A percentile compares a stretch with the other conserved stretches of the same genome.
These are phyloP conservation scores for Hippophae rhamnoides DNA, from an alignment of 306 rosid species.

Conservation along the genomic window DNA sequence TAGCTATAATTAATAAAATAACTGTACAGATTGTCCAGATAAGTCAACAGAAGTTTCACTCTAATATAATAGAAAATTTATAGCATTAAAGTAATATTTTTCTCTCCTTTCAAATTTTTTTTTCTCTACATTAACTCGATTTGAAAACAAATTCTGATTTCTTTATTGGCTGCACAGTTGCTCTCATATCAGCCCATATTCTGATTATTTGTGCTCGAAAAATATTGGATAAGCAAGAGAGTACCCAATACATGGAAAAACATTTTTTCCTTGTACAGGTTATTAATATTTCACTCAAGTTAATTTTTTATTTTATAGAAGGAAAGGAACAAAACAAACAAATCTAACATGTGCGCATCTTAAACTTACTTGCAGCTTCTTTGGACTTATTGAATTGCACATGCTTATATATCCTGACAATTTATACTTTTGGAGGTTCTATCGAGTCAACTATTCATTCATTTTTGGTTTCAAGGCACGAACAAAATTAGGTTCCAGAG, in stretches of 20 bases:
- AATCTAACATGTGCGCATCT: neutral
- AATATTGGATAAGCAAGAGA: slow-evolving; percentile 22
- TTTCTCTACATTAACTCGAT: neutral
- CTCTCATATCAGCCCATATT: slow-evolving; percentile 44
- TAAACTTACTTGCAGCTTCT: slow-evolving; percentile 40
- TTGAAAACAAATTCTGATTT: slow-evolving; percentile 30
- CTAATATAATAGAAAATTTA: slow-evolving; percentile 72
- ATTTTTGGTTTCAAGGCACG: slow-evolving; percentile 72
- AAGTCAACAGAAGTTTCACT: slow-evolving; percentile 98
- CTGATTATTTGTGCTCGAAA: slow-evolving; percentile 29
- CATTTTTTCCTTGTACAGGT: slow-evolving; percentile 74
- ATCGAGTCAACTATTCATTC: slow-evolving; percentile 55
- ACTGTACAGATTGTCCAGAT: slow-evolving; percentile 83
- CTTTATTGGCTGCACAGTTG: slow-evolving; percentile 52
- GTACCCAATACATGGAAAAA: slow-evolving; percentile 42
- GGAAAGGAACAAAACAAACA: neutral
- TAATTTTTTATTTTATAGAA: no score
- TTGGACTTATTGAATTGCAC: slow-evolving; percentile 55
- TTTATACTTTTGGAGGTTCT: slow-evolving; percentile 46
- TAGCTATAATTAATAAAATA: slow-evolving; percentile 66
- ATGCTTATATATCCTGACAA: slow-evolving; percentile 58
- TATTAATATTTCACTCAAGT: neutral
- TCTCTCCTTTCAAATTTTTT: neutral
- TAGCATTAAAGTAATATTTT: no score
- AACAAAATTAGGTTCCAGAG: slow-evolving; percentile 39